Base-by-base conservation (phyloP, 2,329 filamentous ascomycete species). In the Camptophora hylomeconis region DNA sequence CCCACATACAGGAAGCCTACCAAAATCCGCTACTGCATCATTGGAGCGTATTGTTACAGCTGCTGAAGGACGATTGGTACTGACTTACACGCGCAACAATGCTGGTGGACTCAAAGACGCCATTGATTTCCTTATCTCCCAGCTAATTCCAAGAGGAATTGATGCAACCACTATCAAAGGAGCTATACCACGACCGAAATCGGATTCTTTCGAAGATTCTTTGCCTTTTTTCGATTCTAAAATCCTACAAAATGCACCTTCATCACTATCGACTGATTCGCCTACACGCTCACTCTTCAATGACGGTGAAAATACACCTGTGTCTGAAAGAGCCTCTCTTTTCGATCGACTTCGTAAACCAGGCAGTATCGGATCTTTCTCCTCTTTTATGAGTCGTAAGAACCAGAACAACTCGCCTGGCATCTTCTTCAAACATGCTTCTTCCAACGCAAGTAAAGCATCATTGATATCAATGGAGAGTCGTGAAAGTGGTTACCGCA, bases 161-260 rank as follows among this genome's bases (percentile, higher is more conserved):
- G 83, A 95, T 46, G 71, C 77, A 7, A 80, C 71, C 33, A 76
- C 84, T 22, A 75, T 95, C 47, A 92, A 92, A 54, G 89, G 89
- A 29, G 77, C 83, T n/a, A 89, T 95, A 41, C 84, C 87, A 12
- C 80, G 89, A n/a, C 89, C 89, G 39, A 94, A 95, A 61, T 95
- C 89, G 1, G 89, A 98, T 54, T 94, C 89, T 0, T 98, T 98
- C 41, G 89, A 98, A 52, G 87, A 98, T 46, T 92, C 87, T 5
- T 67, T 95, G 29, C 87, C 86, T 33, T 95, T 86, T 61, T 98
- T 98, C 49, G 82, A 94, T 51, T 94, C 87, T 2, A 95, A 94
- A 60, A 69, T 98, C 24, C 70, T 98, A 30, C 89, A 95, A 55
- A 84, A 92, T 46, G 86, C 87, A 3, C 84, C 87, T 19, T 71